Evolutionary conservation across 2,329 filamentous ascomycete species (phyloP).

Genomic region (Fusarium burgessii): DNA sequence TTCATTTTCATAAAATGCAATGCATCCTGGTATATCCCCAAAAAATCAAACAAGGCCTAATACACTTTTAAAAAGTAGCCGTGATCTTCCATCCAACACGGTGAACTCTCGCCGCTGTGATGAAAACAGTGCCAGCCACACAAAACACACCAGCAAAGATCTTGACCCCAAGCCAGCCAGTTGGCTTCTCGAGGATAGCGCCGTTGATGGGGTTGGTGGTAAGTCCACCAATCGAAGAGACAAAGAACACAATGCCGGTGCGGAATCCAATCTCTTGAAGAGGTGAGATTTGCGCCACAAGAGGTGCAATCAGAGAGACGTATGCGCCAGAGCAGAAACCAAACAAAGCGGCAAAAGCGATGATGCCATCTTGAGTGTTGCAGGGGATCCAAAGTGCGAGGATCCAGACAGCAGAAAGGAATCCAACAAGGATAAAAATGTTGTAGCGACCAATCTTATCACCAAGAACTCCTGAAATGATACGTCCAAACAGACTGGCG

Average conservation of each 20-base stretch:
- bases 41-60: neutral
- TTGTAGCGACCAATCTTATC: conserved; percentile 57
- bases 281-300: conserved; percentile 55
- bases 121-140: conserved; percentile 22
- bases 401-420: conserved; percentile 53
- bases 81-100: conserved; percentile 35
- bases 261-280: conserved; percentile 48
- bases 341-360: conserved; percentile 56
- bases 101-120: conserved; percentile 19
- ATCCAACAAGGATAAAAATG: conserved; percentile 59
- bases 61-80: conserved; percentile 2
- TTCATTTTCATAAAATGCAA: neutral
- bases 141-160: conserved; percentile 49
- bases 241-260: conserved; percentile 59
- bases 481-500: conserved; percentile 53
- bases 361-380: conserved; percentile 44
- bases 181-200: conserved; percentile 50
- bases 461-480: conserved; percentile 50
- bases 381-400: conserved; percentile 59
- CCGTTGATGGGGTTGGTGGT: conserved; percentile 69
- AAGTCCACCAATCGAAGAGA: conserved; percentile 67
- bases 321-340: conserved; percentile 59
- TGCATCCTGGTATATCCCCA: neutral
- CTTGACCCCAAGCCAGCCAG: conserved; percentile 53
- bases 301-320: conserved; percentile 53